Conservation (phyloP, 306 rosid species). For the Amphicarpaea edgeworthii region DNA sequence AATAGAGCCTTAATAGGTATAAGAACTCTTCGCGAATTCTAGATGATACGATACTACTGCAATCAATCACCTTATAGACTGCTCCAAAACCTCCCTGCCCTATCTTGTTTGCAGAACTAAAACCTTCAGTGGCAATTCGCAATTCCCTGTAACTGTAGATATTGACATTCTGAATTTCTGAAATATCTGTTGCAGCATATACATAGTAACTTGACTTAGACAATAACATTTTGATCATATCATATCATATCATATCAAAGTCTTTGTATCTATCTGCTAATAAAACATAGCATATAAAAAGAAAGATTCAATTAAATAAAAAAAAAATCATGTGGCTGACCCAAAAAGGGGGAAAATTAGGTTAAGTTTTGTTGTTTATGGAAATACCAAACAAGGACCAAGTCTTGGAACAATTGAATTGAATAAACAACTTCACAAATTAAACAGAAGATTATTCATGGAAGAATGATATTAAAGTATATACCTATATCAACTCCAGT, state of each 20-base stretch:
- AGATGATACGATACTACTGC: background rate
- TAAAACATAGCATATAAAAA: slow-evolving; percentile 15
- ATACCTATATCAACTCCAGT: slow-evolving; percentile 58
- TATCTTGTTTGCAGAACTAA: slow-evolving; percentile 63
- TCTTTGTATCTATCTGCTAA: background rate
- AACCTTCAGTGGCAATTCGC: slow-evolving; percentile 64
- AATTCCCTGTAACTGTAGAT: slow-evolving; percentile 69
- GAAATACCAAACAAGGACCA: background rate
- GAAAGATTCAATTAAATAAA: slow-evolving; percentile 1
- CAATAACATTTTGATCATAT: slow-evolving; percentile 33
- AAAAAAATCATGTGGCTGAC: background rate
- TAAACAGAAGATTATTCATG: background rate
- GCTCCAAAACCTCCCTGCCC: slow-evolving; percentile 94
- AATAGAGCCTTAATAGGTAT: background rate
- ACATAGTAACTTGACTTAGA: slow-evolving; percentile 13
- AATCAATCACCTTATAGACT: slow-evolving; percentile 76
- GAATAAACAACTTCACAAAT: background rate
- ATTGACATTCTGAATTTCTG: slow-evolving; percentile 61
- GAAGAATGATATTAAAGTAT: background rate
- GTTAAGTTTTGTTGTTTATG: background rate
- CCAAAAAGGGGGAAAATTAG: background rate
- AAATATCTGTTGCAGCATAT: slow-evolving; percentile 56
- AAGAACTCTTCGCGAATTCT: slow-evolving; percentile 7
- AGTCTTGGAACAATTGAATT: slow-evolving; percentile 19
- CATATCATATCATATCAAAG: background rate